Conservation (phyloP, 2,329 filamentous ascomycete species). For the Capronia coronata region DNA sequence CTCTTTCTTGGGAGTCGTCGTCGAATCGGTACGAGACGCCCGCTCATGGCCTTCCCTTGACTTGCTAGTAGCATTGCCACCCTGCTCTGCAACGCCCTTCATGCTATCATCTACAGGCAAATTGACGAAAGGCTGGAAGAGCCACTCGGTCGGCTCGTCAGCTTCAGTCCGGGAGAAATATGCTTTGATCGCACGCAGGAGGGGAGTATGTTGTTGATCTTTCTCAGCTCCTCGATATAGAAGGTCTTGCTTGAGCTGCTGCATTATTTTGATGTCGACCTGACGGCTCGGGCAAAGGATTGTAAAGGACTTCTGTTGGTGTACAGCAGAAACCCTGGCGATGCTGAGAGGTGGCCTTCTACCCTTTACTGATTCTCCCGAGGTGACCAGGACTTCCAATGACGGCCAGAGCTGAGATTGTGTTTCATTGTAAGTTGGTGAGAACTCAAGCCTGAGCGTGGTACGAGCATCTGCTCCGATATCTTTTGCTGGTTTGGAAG, state of each 20-base stretch:
- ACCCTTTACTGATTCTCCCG: not conserved
- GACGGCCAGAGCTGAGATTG: conserved; percentile 2
- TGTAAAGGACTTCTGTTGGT: conserved; percentile 7
- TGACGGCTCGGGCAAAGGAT: conserved; percentile 11
- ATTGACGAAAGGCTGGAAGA: conserved; percentile 18
- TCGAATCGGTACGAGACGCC: too few species aligned
- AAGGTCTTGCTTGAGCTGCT: conserved; percentile 15
- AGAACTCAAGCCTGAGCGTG: conserved; percentile 16
- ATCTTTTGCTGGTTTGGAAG: not conserved
- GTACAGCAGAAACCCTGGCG: conserved; percentile 13
- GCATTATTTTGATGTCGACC: conserved; percentile 11
- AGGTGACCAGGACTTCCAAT: conserved; percentile 16
- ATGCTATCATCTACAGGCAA: conserved; percentile 5
- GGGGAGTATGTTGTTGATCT: not conserved
- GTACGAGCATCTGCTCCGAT: conserved; percentile 1
- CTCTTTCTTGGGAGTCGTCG: not conserved
- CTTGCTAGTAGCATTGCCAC: not conserved
- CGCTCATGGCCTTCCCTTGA: not conserved
- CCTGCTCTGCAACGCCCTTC: not conserved
- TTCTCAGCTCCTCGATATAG: conserved; percentile 6
- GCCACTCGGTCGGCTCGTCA: conserved; percentile 10
- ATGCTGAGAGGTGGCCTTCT: conserved; percentile 8
- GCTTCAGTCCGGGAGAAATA: conserved; percentile 8
- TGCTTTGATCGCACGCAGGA: conserved; percentile 1
- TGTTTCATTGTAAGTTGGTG: not conserved